Base-by-base conservation (phyloP, 2,329 filamentous ascomycete genomes). In the Penicillium sp. region DNA sequence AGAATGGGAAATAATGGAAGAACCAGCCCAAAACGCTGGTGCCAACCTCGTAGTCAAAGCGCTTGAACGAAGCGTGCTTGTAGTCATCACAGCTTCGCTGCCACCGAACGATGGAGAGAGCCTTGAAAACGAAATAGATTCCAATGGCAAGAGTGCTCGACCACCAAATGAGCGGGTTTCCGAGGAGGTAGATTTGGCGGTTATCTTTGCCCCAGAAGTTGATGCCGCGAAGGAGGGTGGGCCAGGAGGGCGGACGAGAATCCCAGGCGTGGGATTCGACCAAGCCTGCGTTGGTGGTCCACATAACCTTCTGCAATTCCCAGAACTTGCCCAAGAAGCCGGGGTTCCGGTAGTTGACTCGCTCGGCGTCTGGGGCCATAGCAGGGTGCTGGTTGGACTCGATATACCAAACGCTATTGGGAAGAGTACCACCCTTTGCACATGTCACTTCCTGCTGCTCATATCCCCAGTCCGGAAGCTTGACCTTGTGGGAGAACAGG, bases 371-470 rank as follows among this genome's bases (percentile, higher is more conserved):
- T 2, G 82, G 81, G 22, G 85, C 84, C 50, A 97, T 83, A 67
- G 84, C 79, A 11, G 91, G 89, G 69, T 97, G 94, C 58, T 87
- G 82, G 73, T 99, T 99, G 63, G 85, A 85, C 76, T 99, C 94
- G 60, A 99, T 81, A 69, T 97, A 97, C 94, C 94, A 99, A 64
- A 99, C 78, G 68, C 91, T 96, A 83, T 99, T 99, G 53, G 94
- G 94, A 36, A 97, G 79, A 59, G 91, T 96, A 65, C 91, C 94
- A 45, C 90, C 88, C 65, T 87, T 88, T 8, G 94, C 94, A 71
- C 94, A 99, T 19, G 93, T 97, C n/a, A 99, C 94, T 76, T 99
- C 94, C 74, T 99, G 94, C 75, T 99, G 94, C 74, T 97, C 94
- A 50, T 88, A 99, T 44, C 90, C 94, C 94, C 94, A 99, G 3